A percentile compares a stretch with the other conserved stretches of the same genome.
phyloP scores from a whole-genome alignment of 2,329 filamentous ascomycete species.

The Penicillium capsulatum region DNA sequence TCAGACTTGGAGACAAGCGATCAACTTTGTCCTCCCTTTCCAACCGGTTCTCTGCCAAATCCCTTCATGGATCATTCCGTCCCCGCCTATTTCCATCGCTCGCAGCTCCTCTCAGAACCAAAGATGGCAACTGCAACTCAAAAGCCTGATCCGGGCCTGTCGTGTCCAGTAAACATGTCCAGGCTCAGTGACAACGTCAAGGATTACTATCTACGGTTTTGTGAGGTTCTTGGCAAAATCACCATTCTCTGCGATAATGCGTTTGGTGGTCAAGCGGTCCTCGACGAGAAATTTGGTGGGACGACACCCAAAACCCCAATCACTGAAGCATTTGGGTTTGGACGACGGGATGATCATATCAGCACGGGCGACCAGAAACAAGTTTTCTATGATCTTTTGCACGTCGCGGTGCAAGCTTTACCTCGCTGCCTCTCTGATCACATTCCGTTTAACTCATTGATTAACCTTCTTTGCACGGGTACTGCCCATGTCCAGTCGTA shows the following conservation, averaged over 20 bases:
- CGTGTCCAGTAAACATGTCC: conserved; percentile 54
- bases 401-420: conserved; percentile 90
- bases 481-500: conserved; percentile 92
- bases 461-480: conserved; percentile 92
- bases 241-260: conserved; percentile 95
- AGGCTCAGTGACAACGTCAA: conserved; percentile 70
- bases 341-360: conserved; percentile 72
- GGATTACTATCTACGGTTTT: conserved; percentile 86
- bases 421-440: conserved; percentile 89
- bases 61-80: conserved; percentile 36
- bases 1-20: conserved; percentile 84
- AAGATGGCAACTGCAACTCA: conserved; percentile 26
- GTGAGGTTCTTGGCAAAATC: conserved; percentile 91
- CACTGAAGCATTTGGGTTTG: conserved; percentile 87
- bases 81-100: conserved; percentile 34
- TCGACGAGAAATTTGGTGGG: conserved; percentile 91
- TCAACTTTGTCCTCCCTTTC: conserved; percentile 74
- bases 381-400: conserved; percentile 89
- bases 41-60: conserved; percentile 54
- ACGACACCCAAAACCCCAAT: conserved; percentile 91
- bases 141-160: conserved; percentile 30
- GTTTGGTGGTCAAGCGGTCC: conserved; percentile 89
- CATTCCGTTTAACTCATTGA: conserved; percentile 86
- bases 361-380: conserved; percentile 77
- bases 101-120: conserved; percentile 37